These are phyloP conservation scores for Elongisporangium senticosum DNA, from an alignment of 352 stramenopile genomes.

Conservation along the genomic window DNA sequence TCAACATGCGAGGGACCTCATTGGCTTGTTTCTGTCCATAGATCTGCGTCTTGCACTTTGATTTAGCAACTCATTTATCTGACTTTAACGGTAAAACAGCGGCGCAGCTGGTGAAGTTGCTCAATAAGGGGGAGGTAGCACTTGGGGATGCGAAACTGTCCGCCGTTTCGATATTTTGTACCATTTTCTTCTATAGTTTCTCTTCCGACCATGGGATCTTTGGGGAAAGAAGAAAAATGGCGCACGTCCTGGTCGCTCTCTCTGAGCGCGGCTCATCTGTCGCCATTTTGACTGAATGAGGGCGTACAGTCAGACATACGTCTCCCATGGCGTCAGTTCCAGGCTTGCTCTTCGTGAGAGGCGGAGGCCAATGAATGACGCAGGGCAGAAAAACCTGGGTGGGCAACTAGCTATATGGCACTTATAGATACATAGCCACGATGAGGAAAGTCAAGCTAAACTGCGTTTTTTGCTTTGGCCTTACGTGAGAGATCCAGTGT, in stretches of 20 bases:
- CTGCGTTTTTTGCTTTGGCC: neutral
- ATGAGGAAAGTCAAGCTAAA: neutral
- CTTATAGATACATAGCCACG: neutral
- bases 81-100: neutral
- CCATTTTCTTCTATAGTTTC: conserved; percentile 2
- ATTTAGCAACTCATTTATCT: neutral
- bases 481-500: neutral
- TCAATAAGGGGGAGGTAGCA: neutral
- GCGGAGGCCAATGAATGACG: neutral
- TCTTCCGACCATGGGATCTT: conserved; percentile 2
- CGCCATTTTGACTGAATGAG: neutral
- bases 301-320: neutral
- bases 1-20: neutral
- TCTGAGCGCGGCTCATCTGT: neutral
- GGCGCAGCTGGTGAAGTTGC: neutral
- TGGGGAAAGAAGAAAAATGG: neutral
- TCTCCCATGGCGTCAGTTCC: neutral
- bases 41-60: neutral
- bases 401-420: neutral
- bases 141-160: neutral
- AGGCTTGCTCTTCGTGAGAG: neutral
- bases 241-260: conserved; percentile 1
- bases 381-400: neutral
- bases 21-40: neutral
- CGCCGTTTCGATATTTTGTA: neutral